Evolutionary conservation across 768 basidiomycete species (phyloP).

Genomic region (Neoboletus subvelutipes): DNA sequence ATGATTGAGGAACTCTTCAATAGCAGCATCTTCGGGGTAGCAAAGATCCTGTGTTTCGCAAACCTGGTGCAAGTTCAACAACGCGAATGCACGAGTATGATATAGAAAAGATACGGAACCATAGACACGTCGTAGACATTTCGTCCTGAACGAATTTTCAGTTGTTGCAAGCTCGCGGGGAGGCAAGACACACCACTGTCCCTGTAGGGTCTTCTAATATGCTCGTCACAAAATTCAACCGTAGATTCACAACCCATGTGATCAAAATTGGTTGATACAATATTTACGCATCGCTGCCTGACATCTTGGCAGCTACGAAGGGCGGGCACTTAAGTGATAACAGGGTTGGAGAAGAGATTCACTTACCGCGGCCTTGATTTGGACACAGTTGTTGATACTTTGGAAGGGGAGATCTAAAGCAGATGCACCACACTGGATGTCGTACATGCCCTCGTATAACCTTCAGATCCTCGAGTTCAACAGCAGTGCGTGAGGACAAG

Average conservation of each 20-base stretch:
- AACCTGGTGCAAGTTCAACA: conserved; percentile 18
- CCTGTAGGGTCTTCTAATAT: conserved; percentile 46
- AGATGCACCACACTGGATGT: conserved; percentile 50
- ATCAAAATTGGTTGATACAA: conserved; percentile 68
- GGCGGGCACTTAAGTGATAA: background rate
- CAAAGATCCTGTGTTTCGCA: conserved; percentile 33
- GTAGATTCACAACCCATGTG: conserved; percentile 66
- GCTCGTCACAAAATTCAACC: conserved; percentile 58
- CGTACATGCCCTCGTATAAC: conserved; percentile 43
- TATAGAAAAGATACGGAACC: conserved; percentile 22
- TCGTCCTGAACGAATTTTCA: conserved; percentile 29
- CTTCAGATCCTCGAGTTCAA: conserved; percentile 18
- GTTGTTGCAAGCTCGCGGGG: background rate
- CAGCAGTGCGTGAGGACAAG: background rate
- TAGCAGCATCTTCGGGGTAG: conserved; percentile 39
- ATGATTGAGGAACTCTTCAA: conserved; percentile 47
- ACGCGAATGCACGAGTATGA: background rate
- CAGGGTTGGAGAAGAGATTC: background rate
- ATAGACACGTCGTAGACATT: conserved; percentile 64
- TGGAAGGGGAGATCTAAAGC: conserved; percentile 54
- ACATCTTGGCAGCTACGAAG: conserved; percentile 64
- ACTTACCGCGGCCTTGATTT: conserved; percentile 59
- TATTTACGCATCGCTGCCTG: conserved; percentile 50
- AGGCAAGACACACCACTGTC: conserved; percentile 32
- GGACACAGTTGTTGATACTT: conserved; percentile 35